phyloP scores from a whole-genome alignment of 2,329 filamentous ascomycete genomes.

The Penicillium sp. region DNA sequence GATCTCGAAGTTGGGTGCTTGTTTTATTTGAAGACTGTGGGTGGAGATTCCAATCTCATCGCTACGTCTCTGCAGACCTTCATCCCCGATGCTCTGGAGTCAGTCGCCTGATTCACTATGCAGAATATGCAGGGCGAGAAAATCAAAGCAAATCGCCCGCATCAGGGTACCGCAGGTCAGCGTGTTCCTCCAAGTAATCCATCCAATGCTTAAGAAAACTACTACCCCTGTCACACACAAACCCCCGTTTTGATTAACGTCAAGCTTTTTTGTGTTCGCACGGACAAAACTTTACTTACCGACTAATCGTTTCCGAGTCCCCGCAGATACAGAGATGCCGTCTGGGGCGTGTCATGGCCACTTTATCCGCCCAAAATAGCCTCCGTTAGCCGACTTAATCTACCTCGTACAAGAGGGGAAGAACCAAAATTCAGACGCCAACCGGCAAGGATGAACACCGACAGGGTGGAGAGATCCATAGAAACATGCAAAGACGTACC shows the following conservation, averaged over 20 bases:
- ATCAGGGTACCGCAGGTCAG: conserved; percentile 87
- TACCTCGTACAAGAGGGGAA: background rate
- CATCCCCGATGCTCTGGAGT: background rate
- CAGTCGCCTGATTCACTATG: background rate
- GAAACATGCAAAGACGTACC: conserved; percentile 59
- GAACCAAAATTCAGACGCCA: background rate
- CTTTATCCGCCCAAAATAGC: conserved; percentile 48
- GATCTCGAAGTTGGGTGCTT: background rate
- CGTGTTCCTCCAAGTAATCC: conserved; percentile 83
- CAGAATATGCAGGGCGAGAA: background rate
- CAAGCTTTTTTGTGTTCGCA: background rate
- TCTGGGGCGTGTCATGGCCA: conserved; percentile 95
- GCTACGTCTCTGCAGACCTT: too few relatives aligned
- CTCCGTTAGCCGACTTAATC: conserved; percentile 14
- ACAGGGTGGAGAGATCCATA: background rate
- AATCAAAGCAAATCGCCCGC: conserved; percentile 39
- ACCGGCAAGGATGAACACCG: background rate
- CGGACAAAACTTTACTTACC: conserved; percentile 65
- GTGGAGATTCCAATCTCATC: background rate
- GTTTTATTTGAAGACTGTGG: too few relatives aligned
- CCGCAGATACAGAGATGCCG: conserved; percentile 88
- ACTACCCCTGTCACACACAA: conserved; percentile 65
- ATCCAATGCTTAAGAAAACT: conserved; percentile 89
- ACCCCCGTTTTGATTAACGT: conserved; percentile 7
- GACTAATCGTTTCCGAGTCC: conserved; percentile 88